phyloP scores from a whole-genome alignment of 2,329 filamentous ascomycete genomes.

The Penicillium oxalicum region DNA sequence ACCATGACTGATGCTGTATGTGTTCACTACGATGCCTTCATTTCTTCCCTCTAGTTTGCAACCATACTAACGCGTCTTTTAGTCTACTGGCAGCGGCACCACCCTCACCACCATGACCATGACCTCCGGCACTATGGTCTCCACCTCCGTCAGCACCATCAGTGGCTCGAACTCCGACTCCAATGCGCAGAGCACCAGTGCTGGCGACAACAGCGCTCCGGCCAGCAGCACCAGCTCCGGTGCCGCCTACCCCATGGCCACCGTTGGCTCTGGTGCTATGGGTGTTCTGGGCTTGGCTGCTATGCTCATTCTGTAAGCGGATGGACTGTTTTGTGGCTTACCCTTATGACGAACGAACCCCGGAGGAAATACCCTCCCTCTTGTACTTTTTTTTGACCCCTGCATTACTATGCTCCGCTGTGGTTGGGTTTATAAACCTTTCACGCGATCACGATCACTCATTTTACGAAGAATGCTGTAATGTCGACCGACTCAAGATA shows the following conservation, averaged over 20 bases:
- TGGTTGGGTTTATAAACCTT: slow-evolving; percentile 11
- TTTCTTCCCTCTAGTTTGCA: too few species aligned
- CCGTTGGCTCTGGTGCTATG: slow-evolving; percentile 27
- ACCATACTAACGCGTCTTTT: too few species aligned
- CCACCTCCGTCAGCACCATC: slow-evolving; percentile 18
- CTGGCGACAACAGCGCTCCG: slow-evolving; percentile 10
- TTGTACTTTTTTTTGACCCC: slow-evolving; percentile 1
- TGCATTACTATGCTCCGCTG: too few species aligned
- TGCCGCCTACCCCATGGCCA: slow-evolving; percentile 28
- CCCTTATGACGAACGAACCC: neutral
- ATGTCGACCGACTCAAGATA: slow-evolving; percentile 7
- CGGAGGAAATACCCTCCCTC: neutral
- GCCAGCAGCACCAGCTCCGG: slow-evolving; percentile 8
- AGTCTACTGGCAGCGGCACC: slow-evolving; percentile 11
- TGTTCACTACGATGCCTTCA: too few species aligned
- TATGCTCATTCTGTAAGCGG: slow-evolving; percentile 35
- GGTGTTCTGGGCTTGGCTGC: slow-evolving; percentile 41
- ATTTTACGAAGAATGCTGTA: slow-evolving; percentile 3
- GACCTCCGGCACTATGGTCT: slow-evolving; percentile 16
- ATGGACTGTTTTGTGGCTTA: slow-evolving; percentile 1
- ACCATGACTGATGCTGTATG: too few species aligned
- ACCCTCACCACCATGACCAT: slow-evolving; percentile 23
- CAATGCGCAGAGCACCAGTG: slow-evolving; percentile 5
- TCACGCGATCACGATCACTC: neutral
- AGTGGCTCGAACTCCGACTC: slow-evolving; percentile 8